Evolutionary conservation across 75 land plant species (phyloP), one percentile per base, ranked within the genome.

Genomic region (Pinus tabuliformis): DNA sequence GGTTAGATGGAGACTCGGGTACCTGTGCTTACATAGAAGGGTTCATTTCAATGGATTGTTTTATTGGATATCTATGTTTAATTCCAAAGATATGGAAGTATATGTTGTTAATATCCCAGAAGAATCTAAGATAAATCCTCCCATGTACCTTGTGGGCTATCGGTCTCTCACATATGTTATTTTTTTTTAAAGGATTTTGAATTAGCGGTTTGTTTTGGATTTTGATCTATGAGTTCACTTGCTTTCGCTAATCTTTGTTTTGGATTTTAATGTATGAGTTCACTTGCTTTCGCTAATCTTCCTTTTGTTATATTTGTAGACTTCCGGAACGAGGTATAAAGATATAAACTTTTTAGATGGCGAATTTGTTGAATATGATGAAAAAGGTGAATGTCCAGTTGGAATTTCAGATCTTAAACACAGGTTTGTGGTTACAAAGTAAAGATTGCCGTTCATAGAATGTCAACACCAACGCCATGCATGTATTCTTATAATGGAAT

Each of bases 361-460:
- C 2, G 99, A 97, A 9, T 97, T 81, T 85, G 87, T 85, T 26
- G 99, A 97, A 66, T 96, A 97, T 84, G 98, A 95, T 82, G 99
- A 97, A 88, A 89, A 95, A 87, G 99, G 92, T 56, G 80, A 88
- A 52, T 87, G 82, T 54, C 98, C 99, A 18, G 98, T 97, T 59
- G 92, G 91, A 75, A 86, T 97, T 57, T 74, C 86, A 66, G 95
- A 89, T 56, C 72, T 97, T 8, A 82, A 81, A 17, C 78, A 85
- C 37, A 79, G 54, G 1, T 92, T 97, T 81, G 87, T 80, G 30
- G 89, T 92, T 64, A 83, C 86, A 66, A 92, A 83, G 79, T 89
- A 49, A 11, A 49, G 54, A 49, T 26, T 49, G 12, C 54, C 54
- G 54, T 49, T 49, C 54, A 49, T 49, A 12, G 54, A 49, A 49